Percentiles rank a stretch among this genome's conserved stretches.
phyloP scores from a whole-genome alignment of 768 basidiomycete genomes.

The Tricholoma sp. region DNA sequence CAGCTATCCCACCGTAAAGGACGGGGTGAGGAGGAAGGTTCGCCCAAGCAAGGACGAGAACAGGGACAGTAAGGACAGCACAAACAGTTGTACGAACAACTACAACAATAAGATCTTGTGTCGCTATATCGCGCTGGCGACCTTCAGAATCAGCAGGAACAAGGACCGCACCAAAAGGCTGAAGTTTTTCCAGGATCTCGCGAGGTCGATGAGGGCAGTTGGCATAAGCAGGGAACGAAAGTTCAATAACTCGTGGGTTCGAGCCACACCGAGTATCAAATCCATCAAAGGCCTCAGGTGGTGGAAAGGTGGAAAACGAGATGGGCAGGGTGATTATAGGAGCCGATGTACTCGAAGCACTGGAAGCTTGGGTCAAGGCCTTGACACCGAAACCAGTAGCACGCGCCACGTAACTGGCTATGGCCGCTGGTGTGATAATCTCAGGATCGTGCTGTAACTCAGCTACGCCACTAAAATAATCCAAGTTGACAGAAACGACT shows the following conservation, averaged over 20 bases:
- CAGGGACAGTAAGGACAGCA: conserved; percentile 31
- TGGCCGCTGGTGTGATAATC: conserved; percentile 12
- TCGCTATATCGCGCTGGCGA: conserved; percentile 20
- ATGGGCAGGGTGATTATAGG: not conserved
- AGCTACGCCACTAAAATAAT: conserved; percentile 14
- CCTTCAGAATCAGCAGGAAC: conserved; percentile 2
- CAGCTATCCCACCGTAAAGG: conserved; percentile 30
- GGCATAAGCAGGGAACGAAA: conserved; percentile 10
- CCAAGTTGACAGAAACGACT: conserved; percentile 7
- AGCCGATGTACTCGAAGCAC: not conserved
- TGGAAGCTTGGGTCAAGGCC: conserved; percentile 12
- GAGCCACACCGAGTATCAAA: conserved; percentile 8
- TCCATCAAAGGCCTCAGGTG: conserved; percentile 4
- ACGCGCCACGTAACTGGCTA: conserved; percentile 13
- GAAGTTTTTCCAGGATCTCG: conserved; percentile 23
- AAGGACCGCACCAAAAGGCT: conserved; percentile 14
- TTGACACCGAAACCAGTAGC: conserved; percentile 17
- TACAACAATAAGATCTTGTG: conserved; percentile 26
- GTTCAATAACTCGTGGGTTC: conserved; percentile 3
- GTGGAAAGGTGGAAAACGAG: conserved; percentile 3
- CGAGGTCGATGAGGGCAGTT: conserved; percentile 20
- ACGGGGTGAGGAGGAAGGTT: conserved; percentile 25
- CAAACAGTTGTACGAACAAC: conserved; percentile 25
- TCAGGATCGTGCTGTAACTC: conserved; percentile 14
- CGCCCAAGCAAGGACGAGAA: conserved; percentile 40